Base-by-base conservation (phyloP, 2,329 filamentous ascomycete species). In the Leptosphaerulina australis region DNA sequence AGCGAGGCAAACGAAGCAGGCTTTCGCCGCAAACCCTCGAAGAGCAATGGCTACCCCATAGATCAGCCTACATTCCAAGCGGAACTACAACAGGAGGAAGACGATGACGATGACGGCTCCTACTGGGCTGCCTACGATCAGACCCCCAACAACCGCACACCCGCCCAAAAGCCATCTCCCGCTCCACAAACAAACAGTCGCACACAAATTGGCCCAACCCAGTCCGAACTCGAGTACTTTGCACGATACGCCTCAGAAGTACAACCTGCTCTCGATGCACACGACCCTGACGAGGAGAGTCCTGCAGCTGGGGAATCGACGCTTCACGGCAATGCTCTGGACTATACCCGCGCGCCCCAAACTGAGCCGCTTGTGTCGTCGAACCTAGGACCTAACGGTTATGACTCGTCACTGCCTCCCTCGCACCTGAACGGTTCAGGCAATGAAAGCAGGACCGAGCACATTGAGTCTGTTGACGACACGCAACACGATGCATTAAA, bases 51-150 rank as follows among this genome's bases (percentile, higher is more conserved):
- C 20, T 24, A 44, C 33, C 22, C 56, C 24, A 36, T 29, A 11
- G 61, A 55, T 25, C 41, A 51, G 6, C 29, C 52, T 2, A 41
- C 37, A 10, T 44, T 56, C 12, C 51, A 56, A 30, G 50, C 55
- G 25, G 62, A 58, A 18, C 34, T 55, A 10, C 54, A 56, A n/a
- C 43, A 54, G 18, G 52, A 62, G 8, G 58, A 63, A 0, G 82
- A 86, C 1, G 83, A 86, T 0, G 84, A 85, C 0, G 86, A 88
- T 17, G 87, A 91, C 54, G 88, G 90, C 58, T 86, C 86, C 60
- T 93, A 93, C 71, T 93, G 89, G 89, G 87, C 89, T 85, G 87
- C 84, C 24, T 82, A 84, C 53, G 92, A 93, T 69, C 82, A 83
- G 20, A 90, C 87, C 3, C 86, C 87, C 1, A 59, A 60, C 5